Conservation (phyloP, 306 rosid genomes). For the Morella rubra region DNA sequence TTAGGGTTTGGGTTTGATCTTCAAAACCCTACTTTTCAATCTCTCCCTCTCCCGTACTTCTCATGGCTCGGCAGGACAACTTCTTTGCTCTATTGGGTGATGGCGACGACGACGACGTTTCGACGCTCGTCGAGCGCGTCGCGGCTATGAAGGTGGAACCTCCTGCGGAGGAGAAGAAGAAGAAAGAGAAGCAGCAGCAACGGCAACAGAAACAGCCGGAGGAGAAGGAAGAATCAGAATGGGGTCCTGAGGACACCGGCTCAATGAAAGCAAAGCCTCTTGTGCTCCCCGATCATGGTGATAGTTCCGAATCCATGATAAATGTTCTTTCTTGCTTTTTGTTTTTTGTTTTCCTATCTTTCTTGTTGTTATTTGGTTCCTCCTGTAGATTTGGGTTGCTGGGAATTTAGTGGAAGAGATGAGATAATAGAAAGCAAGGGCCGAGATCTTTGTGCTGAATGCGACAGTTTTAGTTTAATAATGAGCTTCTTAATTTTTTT, state of each 20-base stretch:
- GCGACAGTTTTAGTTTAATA: neutral
- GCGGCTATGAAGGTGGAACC: neutral
- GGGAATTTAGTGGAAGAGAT: neutral
- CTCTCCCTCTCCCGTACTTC: neutral
- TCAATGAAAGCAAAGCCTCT: neutral
- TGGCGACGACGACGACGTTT: constrained; percentile 1
- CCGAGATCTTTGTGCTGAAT: neutral
- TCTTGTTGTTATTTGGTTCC: too few relatives aligned
- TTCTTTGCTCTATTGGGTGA: constrained; percentile 2
- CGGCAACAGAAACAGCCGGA: neutral
- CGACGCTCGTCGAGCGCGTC: neutral
- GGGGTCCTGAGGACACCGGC: neutral
- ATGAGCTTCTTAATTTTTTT: too few relatives aligned
- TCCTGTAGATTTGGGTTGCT: neutral
- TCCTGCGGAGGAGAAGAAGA: neutral
- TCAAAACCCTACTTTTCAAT: neutral
- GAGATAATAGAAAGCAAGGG: neutral
- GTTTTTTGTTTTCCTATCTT: neutral
- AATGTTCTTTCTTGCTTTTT: neutral
- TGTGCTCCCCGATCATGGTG: constrained; percentile 9
- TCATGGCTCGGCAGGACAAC: constrained; percentile 1
- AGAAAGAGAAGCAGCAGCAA: neutral
- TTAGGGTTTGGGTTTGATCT: constrained; percentile 1
- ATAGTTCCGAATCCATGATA: neutral
- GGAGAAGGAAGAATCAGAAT: constrained; percentile 1